Evolutionary conservation across 2,329 filamentous ascomycete species (phyloP).

Genomic region (Didymella segeticola): DNA sequence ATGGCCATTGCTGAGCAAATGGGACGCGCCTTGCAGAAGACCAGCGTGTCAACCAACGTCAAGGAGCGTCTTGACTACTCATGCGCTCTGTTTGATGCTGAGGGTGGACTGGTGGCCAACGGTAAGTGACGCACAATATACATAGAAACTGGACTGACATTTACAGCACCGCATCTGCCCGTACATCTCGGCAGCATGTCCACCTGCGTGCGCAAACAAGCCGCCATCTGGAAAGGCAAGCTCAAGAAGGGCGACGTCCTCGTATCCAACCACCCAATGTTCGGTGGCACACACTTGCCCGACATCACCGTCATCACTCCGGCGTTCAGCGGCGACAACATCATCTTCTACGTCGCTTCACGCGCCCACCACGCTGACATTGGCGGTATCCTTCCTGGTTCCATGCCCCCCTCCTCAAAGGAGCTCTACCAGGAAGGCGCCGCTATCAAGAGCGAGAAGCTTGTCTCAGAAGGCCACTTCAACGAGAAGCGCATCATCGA

Average conservation of each 20-base stretch:
- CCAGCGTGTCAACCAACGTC: slow-evolving; percentile 79
- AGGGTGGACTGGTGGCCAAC: slow-evolving; percentile 78
- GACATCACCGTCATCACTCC: slow-evolving; percentile 84
- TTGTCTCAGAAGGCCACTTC: slow-evolving; percentile 79
- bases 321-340: slow-evolving; percentile 75
- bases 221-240: slow-evolving; percentile 79
- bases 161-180: slow-evolving; percentile 73
- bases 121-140: slow-evolving; percentile 43
- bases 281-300: slow-evolving; percentile 81
- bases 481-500: slow-evolving; percentile 78
- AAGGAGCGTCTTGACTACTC: slow-evolving; percentile 85
- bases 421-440: slow-evolving; percentile 65
- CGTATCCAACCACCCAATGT: slow-evolving; percentile 84
- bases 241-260: slow-evolving; percentile 81
- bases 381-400: slow-evolving; percentile 80
- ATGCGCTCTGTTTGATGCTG: slow-evolving; percentile 79
- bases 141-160: slow-evolving; percentile 13
- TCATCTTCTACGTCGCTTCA: slow-evolving; percentile 82
- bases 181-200: slow-evolving; percentile 85
- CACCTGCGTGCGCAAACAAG: slow-evolving; percentile 80
- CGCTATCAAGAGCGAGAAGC: slow-evolving; percentile 65
- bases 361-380: slow-evolving; percentile 85
- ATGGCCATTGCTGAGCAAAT: slow-evolving; percentile 89
- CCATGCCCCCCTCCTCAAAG: slow-evolving; percentile 79
- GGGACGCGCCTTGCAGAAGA: slow-evolving; percentile 80